Evolutionary conservation across 805 yeast genomes (phyloP).

Genomic region (Yarrowia divulgata): DNA sequence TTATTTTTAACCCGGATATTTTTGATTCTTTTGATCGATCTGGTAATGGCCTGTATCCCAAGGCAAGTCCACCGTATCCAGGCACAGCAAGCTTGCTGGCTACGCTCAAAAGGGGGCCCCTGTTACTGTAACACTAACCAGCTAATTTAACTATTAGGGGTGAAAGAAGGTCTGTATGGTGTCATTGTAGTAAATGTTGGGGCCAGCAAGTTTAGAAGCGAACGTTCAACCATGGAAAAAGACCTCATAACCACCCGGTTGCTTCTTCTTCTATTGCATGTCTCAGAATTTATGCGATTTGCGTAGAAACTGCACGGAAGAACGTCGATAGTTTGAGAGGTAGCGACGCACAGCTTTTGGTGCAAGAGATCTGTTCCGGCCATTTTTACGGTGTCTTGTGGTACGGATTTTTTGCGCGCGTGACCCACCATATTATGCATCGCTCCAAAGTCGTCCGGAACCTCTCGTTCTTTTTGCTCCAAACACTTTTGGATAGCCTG

Average conservation of each 20-base stretch:
- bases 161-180: not conserved
- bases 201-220: too few relatives aligned
- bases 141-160: conserved; percentile 10
- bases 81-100: not conserved
- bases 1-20: not conserved
- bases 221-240: not conserved
- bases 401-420: not conserved
- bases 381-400: not conserved
- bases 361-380: not conserved
- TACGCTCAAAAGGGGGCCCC: not conserved
- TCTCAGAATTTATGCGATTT: not conserved
- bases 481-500: too few relatives aligned
- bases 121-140: not conserved
- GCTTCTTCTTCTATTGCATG: conserved; percentile 18
- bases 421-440: conserved; percentile 11
- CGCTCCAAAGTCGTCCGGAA: not conserved
- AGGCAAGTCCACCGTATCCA: too few relatives aligned
- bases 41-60: too few relatives aligned
- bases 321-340: conserved; percentile 5
- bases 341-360: conserved; percentile 1
- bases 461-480: not conserved
- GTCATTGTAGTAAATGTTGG: not conserved
- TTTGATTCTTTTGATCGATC: not conserved
- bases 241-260: not conserved
- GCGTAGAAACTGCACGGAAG: conserved; percentile 17